These are phyloP conservation scores for Hymenoscyphus occultus DNA, from an alignment of 2,329 filamentous ascomycete species.

Conservation along the genomic window DNA sequence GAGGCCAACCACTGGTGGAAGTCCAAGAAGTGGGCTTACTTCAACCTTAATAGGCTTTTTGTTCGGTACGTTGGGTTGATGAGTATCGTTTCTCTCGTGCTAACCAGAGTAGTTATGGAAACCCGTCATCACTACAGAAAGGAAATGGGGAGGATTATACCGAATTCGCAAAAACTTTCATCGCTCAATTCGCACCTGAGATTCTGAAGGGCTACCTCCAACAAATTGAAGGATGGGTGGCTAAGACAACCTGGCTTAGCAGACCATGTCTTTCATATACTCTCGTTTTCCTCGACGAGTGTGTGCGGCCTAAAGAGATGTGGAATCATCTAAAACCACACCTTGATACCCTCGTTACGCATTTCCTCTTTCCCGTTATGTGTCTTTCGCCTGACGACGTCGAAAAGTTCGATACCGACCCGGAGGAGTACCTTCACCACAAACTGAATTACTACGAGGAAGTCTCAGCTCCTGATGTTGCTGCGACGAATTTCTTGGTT, in stretches of 20 bases:
- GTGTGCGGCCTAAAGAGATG: slow-evolving; percentile 94
- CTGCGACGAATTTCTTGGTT: slow-evolving; percentile 94
- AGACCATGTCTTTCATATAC: slow-evolving; percentile 91
- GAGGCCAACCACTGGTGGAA: slow-evolving; percentile 99
- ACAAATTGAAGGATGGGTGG: slow-evolving; percentile 97
- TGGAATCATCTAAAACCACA: slow-evolving; percentile 93
- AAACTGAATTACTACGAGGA: slow-evolving; percentile 99
- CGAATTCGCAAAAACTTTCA: slow-evolving; percentile 86
- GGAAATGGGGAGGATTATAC: slow-evolving; percentile 73
- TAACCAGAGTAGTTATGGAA: slow-evolving; percentile 69
- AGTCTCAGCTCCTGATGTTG: slow-evolving; percentile 89
- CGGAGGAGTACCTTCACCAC: slow-evolving; percentile 93
- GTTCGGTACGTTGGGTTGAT: slow-evolving; percentile 62
- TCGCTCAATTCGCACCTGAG: slow-evolving; percentile 86
- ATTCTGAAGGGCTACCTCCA: slow-evolving; percentile 92
- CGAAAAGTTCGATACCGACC: slow-evolving; percentile 90
- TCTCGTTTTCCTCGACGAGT: slow-evolving; percentile 93
- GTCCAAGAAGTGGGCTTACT: slow-evolving; percentile 99
- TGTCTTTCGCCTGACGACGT: slow-evolving; percentile 91
- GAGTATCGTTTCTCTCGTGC: background rate
- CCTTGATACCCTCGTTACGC: slow-evolving; percentile 86
- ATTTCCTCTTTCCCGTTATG: slow-evolving; percentile 92
- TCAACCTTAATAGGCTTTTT: slow-evolving; percentile 92
- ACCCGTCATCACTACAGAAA: slow-evolving; percentile 71
- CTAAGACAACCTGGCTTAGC: slow-evolving; percentile 91